Conservation (phyloP, 1,284 basidiomycete species). For the Cutaneotrichosporon cyanovorans region DNA sequence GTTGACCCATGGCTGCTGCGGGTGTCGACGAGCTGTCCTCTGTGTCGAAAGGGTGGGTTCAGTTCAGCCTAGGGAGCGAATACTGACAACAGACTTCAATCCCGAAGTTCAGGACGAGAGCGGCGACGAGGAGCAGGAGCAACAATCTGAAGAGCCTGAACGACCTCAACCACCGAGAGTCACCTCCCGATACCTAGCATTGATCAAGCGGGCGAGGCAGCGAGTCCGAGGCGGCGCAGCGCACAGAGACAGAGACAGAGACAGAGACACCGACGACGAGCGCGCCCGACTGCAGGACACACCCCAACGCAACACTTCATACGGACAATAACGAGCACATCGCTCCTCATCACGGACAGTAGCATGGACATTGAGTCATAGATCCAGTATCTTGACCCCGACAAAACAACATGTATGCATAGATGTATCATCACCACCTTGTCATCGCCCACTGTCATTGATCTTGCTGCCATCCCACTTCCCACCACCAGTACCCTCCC, state of each 20-base stretch:
- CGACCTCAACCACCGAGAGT: constrained; percentile 27
- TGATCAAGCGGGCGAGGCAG: constrained; percentile 35
- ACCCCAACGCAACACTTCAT: too few species aligned
- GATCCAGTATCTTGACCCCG: too few species aligned
- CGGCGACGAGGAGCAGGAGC: constrained; percentile 13
- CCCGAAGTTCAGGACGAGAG: constrained; percentile 16
- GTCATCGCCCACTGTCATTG: constrained; percentile 1
- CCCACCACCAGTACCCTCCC: constrained; percentile 47
- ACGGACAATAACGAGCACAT: too few species aligned
- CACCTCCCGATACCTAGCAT: constrained; percentile 36
- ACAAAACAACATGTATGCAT: too few species aligned
- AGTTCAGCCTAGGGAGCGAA: neutral
- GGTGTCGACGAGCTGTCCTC: constrained; percentile 79
- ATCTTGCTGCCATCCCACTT: constrained; percentile 40
- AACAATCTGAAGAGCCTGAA: too few species aligned
- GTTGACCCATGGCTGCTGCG: constrained; percentile 58
- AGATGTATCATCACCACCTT: neutral
- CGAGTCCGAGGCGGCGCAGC: constrained; percentile 1
- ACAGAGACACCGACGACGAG: too few species aligned
- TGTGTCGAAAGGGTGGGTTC: constrained; percentile 78
- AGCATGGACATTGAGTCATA: too few species aligned
- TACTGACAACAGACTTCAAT: constrained; percentile 37
- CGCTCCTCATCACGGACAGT: too few species aligned
- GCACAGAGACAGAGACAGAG: too few species aligned
- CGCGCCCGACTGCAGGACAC: too few species aligned